Evolutionary conservation across 306 rosid species (phyloP).

Genomic region (Vigna trinervia): DNA sequence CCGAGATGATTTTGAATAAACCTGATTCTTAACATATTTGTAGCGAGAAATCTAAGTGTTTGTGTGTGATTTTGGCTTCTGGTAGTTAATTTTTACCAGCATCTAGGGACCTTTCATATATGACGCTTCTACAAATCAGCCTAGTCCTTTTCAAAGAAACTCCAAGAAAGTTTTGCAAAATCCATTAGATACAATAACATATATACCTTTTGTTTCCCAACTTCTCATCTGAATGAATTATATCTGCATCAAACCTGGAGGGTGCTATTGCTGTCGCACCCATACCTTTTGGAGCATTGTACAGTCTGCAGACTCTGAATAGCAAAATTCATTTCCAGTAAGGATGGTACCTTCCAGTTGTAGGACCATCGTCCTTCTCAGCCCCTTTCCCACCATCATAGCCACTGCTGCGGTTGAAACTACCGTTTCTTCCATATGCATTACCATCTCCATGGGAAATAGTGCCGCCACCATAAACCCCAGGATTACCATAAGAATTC

Average conservation of each 20-base stretch:
- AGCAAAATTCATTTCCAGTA: constrained; percentile 45
- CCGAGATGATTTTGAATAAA: background rate
- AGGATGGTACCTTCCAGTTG: constrained; percentile 63
- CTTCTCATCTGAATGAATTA: constrained; percentile 20
- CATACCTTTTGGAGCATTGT: background rate
- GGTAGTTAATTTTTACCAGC: constrained; percentile 25
- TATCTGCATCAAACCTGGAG: constrained; percentile 27
- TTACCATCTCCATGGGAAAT: constrained; percentile 43
- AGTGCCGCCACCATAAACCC: constrained; percentile 47
- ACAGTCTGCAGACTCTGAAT: background rate
- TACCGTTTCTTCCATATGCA: constrained; percentile 49
- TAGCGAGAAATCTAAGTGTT: background rate
- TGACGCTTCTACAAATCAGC: background rate
- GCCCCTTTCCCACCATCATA: constrained; percentile 46
- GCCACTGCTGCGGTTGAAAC: constrained; percentile 35
- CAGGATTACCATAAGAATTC: constrained; percentile 51
- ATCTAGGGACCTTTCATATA: constrained; percentile 12
- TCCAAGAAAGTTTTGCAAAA: constrained; percentile 22
- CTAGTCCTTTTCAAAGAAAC: constrained; percentile 7
- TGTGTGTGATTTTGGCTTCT: constrained; percentile 2
- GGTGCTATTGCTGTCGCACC: constrained; percentile 1
- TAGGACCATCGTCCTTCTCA: constrained; percentile 51
- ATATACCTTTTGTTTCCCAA: constrained; percentile 15
- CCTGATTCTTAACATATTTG: background rate
- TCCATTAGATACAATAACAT: constrained; percentile 14